phyloP scores from a whole-genome alignment of 306 rosid genomes.

The Malus domestica region DNA sequence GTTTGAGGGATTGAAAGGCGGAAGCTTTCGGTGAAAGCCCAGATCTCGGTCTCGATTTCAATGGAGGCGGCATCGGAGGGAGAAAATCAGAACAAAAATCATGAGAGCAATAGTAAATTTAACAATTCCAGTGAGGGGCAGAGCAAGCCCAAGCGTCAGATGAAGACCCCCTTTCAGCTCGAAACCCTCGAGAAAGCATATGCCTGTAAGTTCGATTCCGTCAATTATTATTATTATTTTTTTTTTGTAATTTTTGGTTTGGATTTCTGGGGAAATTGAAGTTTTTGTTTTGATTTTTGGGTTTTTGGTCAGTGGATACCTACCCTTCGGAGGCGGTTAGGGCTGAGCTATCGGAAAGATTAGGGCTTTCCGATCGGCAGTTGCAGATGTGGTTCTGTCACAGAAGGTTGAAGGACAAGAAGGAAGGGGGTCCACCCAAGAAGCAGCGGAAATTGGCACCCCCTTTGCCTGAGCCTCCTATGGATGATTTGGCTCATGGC shows the following conservation, averaged over 20 bases:
- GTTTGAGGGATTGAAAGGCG: background rate
- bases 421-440: conserved; percentile 52
- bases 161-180: conserved; percentile 98
- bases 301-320: conserved; percentile 63
- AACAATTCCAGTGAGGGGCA: conserved; percentile 85
- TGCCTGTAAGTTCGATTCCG: conserved; percentile 41
- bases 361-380: conserved; percentile 95
- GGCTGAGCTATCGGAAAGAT: conserved; percentile 69
- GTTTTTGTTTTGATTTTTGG: conserved; percentile 8
- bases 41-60: conserved; percentile 47
- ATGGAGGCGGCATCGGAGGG: conserved; percentile 78
- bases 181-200: conserved; percentile 88
- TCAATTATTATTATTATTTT: too few relatives aligned
- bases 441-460: conserved; percentile 35
- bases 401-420: conserved; percentile 91
- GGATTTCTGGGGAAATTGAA: background rate
- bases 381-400: conserved; percentile 99
- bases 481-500: conserved; percentile 46
- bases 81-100: conserved; percentile 38
- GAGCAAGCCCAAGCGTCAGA: conserved; percentile 95
- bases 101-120: conserved; percentile 45
- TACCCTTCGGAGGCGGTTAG: conserved; percentile 82
- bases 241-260: background rate
- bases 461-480: conserved; percentile 55
- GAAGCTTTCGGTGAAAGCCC: conserved; percentile 4